phyloP scores from a whole-genome alignment of 805 yeast genomes.

The Kazachstania taianensis region DNA sequence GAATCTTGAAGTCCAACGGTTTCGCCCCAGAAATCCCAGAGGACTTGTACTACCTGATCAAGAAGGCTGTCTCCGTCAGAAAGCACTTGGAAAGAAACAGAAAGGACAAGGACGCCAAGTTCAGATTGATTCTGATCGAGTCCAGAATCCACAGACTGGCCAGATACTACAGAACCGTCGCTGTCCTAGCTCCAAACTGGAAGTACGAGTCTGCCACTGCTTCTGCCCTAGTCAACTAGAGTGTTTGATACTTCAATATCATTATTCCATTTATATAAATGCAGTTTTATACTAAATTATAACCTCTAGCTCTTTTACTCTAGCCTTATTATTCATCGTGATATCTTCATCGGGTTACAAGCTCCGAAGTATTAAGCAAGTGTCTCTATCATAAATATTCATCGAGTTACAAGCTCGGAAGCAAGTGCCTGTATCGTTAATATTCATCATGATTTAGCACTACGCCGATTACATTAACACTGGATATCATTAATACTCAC shows the following conservation, averaged over 20 bases:
- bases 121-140: constrained; percentile 99
- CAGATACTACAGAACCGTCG: constrained; percentile 99
- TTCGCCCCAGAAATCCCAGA: constrained; percentile 99
- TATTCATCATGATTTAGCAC: too few relatives aligned
- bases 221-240: constrained; percentile 97
- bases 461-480: too few relatives aligned
- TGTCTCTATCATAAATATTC: not conserved
- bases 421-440: too few relatives aligned
- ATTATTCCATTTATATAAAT: constrained; percentile 12
- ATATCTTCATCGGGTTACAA: too few relatives aligned
- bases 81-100: constrained; percentile 99
- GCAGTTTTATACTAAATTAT: not conserved
- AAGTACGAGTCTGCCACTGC: constrained; percentile 99
- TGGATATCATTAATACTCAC: too few relatives aligned
- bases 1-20: constrained; percentile 99
- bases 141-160: constrained; percentile 99
- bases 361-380: too few relatives aligned
- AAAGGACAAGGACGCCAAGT: constrained; percentile 99
- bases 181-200: constrained; percentile 99
- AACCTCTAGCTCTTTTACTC: too few relatives aligned
- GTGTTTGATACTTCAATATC: constrained; percentile 18
- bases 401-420: too few relatives aligned
- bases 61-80: constrained; percentile 99
- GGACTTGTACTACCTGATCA: constrained; percentile 97
- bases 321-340: too few relatives aligned